Percentiles rank a stretch among this genome's conserved stretches.
These are phyloP conservation scores for Starmerella sirachaensis DNA, from an alignment of 805 yeast species.

Conservation along the genomic window DNA sequence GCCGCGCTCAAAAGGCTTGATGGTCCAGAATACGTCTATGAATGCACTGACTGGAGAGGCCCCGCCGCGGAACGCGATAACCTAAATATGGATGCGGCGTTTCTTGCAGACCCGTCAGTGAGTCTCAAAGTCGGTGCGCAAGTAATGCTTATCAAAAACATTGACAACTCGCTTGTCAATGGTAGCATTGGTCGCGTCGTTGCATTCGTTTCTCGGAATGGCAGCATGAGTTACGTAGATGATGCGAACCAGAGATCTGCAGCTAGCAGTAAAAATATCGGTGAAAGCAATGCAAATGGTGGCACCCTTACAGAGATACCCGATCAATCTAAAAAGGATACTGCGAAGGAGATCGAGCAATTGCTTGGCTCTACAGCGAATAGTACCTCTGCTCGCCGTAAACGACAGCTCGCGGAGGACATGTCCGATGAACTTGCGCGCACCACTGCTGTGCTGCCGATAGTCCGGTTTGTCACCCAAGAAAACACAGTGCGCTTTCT, in stretches of 20 bases:
- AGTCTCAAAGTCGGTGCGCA: constrained; percentile 75
- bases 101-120: constrained; percentile 57
- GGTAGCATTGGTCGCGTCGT: constrained; percentile 78
- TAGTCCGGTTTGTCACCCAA: constrained; percentile 62
- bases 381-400: constrained; percentile 3
- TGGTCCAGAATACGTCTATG: constrained; percentile 37
- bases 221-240: background rate
- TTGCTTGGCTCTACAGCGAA: constrained; percentile 7
- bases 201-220: constrained; percentile 34
- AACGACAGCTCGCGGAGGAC: constrained; percentile 12
- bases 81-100: constrained; percentile 33
- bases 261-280: background rate
- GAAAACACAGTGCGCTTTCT: constrained; percentile 67
- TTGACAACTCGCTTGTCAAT: constrained; percentile 66
- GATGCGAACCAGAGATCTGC: background rate
- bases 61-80: constrained; percentile 5
- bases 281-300: background rate
- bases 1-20: constrained; percentile 38
- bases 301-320: background rate
- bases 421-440: constrained; percentile 4
- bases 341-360: background rate
- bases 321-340: background rate
- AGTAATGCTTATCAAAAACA: constrained; percentile 84
- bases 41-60: constrained; percentile 34
- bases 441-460: constrained; percentile 37